Evolutionary conservation across 2,329 filamentous ascomycete species (phyloP).

Genomic region (Aspergillus vadensis): DNA sequence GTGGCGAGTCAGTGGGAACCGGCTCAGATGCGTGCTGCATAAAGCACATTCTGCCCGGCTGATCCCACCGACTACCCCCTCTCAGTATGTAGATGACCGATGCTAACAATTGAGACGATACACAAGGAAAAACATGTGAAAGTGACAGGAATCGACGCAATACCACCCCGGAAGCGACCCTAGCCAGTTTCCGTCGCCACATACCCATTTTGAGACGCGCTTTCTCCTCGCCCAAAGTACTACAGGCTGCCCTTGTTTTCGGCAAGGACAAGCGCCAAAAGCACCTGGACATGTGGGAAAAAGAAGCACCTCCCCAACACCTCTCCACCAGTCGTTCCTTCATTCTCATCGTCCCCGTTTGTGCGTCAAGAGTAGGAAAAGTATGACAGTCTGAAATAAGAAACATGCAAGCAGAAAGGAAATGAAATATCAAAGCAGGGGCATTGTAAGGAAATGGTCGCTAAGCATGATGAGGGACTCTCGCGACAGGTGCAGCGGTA

Average conservation of each 20-base stretch:
- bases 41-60: background rate
- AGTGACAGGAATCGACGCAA: constrained; percentile 40
- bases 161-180: constrained; percentile 52
- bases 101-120: constrained; percentile 9
- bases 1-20: background rate
- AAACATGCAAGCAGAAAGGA: constrained; percentile 16
- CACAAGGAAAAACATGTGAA: constrained; percentile 16
- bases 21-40: background rate
- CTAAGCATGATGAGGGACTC: constrained; percentile 18
- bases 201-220: constrained; percentile 20
- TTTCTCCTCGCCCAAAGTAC: constrained; percentile 13
- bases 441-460: constrained; percentile 14
- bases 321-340: constrained; percentile 26
- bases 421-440: constrained; percentile 14
- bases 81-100: background rate
- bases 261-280: constrained; percentile 20
- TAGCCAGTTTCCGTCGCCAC: constrained; percentile 49
- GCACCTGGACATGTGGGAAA: constrained; percentile 13
- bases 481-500: constrained; percentile 23
- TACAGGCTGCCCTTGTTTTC: constrained; percentile 6
- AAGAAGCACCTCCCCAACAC: constrained; percentile 23
- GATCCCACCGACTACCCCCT: background rate
- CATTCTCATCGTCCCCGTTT: constrained; percentile 28
- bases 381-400: constrained; percentile 21
- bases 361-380: constrained; percentile 29